Evolutionary conservation across 768 basidiomycete species (phyloP).

Genomic region (Leucocoprinus birnbaumii): DNA sequence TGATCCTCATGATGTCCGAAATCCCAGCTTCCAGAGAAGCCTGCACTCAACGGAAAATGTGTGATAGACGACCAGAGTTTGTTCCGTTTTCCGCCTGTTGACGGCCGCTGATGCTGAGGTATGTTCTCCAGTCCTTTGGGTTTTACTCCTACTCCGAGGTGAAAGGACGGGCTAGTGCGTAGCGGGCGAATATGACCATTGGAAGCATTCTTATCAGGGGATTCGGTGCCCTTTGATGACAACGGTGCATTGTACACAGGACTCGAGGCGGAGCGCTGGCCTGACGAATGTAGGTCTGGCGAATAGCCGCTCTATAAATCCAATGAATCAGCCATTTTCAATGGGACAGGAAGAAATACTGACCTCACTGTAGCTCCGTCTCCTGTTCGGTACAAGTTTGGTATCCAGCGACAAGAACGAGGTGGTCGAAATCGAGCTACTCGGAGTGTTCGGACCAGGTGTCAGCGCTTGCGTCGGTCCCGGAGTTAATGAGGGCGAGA

Average conservation of each 20-base stretch:
- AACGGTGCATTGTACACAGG: no score
- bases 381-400: constrained; percentile 3
- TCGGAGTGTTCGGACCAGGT: background rate
- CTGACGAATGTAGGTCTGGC: background rate
- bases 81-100: background rate
- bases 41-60: background rate
- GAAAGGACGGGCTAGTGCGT: background rate
- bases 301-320: constrained; percentile 1
- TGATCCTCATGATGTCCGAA: background rate
- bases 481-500: background rate
- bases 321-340: background rate
- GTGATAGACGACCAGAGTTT: constrained; percentile 10
- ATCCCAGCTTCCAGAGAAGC: background rate
- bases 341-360: background rate
- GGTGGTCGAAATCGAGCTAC: background rate
- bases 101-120: background rate
- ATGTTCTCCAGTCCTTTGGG: background rate
- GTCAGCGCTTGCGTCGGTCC: background rate
- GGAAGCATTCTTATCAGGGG: background rate
- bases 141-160: background rate
- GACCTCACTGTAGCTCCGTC: constrained; percentile 10
- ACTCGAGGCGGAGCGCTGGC: background rate
- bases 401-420: background rate
- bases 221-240: background rate
- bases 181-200: background rate